phyloP scores from a whole-genome alignment of 208 protist species.

The Trypanosoma congolense region DNA sequence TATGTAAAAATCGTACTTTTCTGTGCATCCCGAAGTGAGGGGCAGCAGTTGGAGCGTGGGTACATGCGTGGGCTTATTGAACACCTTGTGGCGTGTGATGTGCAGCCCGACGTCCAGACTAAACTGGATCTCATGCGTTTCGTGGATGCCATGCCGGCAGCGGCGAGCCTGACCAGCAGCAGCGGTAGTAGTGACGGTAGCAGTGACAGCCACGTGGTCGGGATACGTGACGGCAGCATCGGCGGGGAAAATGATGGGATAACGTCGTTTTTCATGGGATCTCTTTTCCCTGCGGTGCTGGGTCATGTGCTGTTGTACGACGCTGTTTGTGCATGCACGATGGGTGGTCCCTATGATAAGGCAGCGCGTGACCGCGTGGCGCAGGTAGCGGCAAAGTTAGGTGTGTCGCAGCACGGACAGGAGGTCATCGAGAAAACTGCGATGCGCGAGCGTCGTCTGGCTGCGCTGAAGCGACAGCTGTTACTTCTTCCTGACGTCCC shows the following conservation, averaged over 20 bases:
- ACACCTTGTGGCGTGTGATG: slow-evolving; percentile 37
- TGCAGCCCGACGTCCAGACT: slow-evolving; percentile 35
- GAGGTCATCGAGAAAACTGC: slow-evolving; percentile 63
- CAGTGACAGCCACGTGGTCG: neutral
- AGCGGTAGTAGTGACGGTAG: slow-evolving; percentile 6
- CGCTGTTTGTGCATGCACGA: slow-evolving; percentile 53
- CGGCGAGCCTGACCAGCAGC: neutral
- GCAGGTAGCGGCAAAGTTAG: slow-evolving; percentile 48
- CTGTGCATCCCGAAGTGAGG: slow-evolving; percentile 34
- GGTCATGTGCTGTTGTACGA: slow-evolving; percentile 65
- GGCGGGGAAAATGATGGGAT: slow-evolving; percentile 7
- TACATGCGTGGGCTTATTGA: slow-evolving; percentile 66
- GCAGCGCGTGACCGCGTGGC: slow-evolving; percentile 49
- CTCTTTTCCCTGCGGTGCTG: slow-evolving; percentile 40
- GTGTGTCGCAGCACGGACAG: slow-evolving; percentile 50
- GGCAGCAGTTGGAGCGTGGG: slow-evolving; percentile 28
- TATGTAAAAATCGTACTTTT: slow-evolving; percentile 77
- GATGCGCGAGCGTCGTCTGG: slow-evolving; percentile 47
- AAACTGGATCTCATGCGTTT: slow-evolving; percentile 65
- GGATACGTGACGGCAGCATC: slow-evolving; percentile 5
- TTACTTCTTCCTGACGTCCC: slow-evolving; percentile 23
- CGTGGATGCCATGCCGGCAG: slow-evolving; percentile 37
- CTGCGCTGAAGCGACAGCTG: slow-evolving; percentile 45
- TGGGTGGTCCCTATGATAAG: slow-evolving; percentile 45
- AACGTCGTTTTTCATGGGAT: slow-evolving; percentile 19